Evolutionary conservation across 2,329 filamentous ascomycete species (phyloP).

Genomic region (Paracoccidioides lutzii): DNA sequence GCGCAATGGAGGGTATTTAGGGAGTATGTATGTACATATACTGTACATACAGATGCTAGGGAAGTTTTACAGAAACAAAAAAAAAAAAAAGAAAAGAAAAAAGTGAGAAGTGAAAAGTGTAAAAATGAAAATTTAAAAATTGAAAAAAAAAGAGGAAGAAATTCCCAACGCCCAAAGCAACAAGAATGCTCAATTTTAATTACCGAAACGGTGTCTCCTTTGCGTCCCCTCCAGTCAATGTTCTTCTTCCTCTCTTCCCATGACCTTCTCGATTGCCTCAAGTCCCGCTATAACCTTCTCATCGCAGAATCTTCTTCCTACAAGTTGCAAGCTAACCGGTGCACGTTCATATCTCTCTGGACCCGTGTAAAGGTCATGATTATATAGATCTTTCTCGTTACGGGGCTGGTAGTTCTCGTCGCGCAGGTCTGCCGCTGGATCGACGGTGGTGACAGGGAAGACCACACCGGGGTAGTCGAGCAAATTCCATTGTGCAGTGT

Average conservation of each 20-base stretch:
- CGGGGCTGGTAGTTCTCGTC: constrained; percentile 26
- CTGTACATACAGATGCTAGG: no score
- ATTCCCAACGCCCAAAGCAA: neutral
- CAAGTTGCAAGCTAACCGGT: constrained; percentile 42
- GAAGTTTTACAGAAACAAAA: no score
- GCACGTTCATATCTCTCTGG: constrained; percentile 37
- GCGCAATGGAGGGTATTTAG: no score
- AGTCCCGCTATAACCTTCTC: constrained; percentile 37
- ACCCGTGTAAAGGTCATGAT: constrained; percentile 35
- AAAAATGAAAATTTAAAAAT: no score
- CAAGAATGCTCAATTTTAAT: neutral
- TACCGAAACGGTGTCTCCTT: neutral
- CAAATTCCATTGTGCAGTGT: constrained; percentile 55
- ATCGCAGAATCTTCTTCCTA: constrained; percentile 42
- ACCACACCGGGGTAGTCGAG: constrained; percentile 52
- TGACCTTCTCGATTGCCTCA: constrained; percentile 21
- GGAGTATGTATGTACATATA: no score
- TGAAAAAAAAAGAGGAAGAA: neutral
- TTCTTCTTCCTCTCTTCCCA: constrained; percentile 13
- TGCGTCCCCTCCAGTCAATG: no score
- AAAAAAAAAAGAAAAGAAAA: no score
- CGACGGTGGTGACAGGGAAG: constrained; percentile 44
- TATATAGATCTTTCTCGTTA: constrained; percentile 37
- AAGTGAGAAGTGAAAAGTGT: no score
- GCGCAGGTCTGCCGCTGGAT: constrained; percentile 29